Evolutionary conservation across 1,284 basidiomycete genomes (phyloP), one percentile per base, ranked within the genome.

Genomic region (Microbotryum silenes-acaulis): DNA sequence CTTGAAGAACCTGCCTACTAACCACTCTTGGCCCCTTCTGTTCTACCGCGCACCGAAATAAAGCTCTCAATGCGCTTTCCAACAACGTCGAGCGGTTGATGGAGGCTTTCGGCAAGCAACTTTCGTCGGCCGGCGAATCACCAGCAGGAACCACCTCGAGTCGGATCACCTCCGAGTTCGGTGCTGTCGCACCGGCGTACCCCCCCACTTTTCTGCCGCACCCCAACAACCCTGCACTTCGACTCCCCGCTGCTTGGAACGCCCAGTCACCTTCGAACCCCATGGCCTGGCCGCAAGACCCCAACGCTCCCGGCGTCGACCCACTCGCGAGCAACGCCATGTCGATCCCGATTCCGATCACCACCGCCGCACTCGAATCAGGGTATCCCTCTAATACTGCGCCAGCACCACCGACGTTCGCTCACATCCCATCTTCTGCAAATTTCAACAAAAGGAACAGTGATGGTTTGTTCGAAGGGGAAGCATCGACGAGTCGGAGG

Each of bases 161-260:
- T 47, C 53, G 53, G 14, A 23, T 25, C 23, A 42, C 53, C 6
- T 23, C 44, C 21, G 44, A 42, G 16, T n/a, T 44, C 29, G 37
- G 23, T 16, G 16, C 23, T 33, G 29, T 9, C 56, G 45, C 21
- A 25, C 37, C 51, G 51, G 7, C 29, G 29, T 27, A n/a, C 27
- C 51, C 51, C 4, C 14, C 51, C 18, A n/a, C 51, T 6, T 29
- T 52, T 3, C 10, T 50, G 27, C n/a, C 37, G 37, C 37, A 42
- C 37, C 37, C 37, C 37, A 42, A 42, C 37, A 42, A 42, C 37
- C 37, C 37, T 18, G 37, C 37, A 3, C 37, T 56, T 5, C 51
- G 59, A 4, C 54, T 60, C 31, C 47, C 54, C 49, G 45, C 52
- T 23, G 29, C 37, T 21, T 60, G 54, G 47, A 60, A 60, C 47